Base-by-base conservation (phyloP, 2,329 filamentous ascomycete genomes). In the Colletotrichum shisoi region DNA sequence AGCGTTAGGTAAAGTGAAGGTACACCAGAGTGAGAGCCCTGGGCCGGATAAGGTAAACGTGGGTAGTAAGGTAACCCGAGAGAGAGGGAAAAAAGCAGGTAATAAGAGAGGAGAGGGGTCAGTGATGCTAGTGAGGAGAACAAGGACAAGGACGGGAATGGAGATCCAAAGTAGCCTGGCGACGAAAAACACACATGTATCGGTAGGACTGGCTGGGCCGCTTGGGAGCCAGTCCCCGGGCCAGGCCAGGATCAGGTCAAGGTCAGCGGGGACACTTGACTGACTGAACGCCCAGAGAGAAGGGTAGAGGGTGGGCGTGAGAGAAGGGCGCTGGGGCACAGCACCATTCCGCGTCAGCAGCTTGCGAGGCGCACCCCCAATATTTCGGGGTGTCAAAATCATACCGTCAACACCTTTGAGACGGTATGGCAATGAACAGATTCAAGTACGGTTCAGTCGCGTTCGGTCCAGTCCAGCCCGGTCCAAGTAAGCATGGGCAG, bases 201-300 rank as follows among this genome's bases (percentile, higher is more conserved):
- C 24, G 27, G 17, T 15, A 31, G n/a, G 40, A 57, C 31, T 57
- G 46, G 19, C 48, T 59, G 63, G 61, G 60, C 64, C 60, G 59
- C 60, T 61, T 67, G 62, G 63, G 48, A 54, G 57, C 63, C 54
- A 52, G 57, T 45, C 52, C 31, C 31, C 57, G n/a, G 34, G 49
- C 24, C 63, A 37, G 40, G 31, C 49, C 58, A 65, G 62, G 44
- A 37, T 31, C 53, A 27, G 53, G 39, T 44, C 53, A 44, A 24
- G 24, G 53, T 58, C 46, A 63, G 61, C 53, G 51, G 61, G 54
- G 19, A 58, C 42, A 40, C 31, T 37, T 52, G 49, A 51, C 24
- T 49, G 17, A 52, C 5, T 52, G 49, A 34, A 37, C 19, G 31
- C 27, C 49, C 27, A 19, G 17, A 49, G 46, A 49, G 27, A 19